A percentile compares a stretch with the other conserved stretches of the same genome.
These are phyloP conservation scores for Schizosaccharomyces lindneri DNA, from an alignment of 805 yeast species.

Conservation along the genomic window DNA sequence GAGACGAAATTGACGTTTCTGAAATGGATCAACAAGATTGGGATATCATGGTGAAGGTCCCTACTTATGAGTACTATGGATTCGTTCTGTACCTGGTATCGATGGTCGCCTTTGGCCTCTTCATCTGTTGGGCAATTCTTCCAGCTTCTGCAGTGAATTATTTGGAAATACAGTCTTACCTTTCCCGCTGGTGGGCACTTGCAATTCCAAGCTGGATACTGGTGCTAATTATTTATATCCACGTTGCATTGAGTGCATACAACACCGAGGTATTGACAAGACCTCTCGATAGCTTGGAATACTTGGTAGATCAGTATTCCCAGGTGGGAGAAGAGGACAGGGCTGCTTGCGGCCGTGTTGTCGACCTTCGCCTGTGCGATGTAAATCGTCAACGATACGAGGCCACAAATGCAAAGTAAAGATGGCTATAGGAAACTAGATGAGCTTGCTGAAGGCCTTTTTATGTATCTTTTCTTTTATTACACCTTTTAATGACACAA, in stretches of 20 bases:
- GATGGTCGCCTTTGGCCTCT: constrained; percentile 27
- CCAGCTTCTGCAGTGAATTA: constrained; percentile 34
- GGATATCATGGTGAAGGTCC: constrained; percentile 7
- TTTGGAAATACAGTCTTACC: constrained; percentile 43
- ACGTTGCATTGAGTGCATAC: constrained; percentile 44
- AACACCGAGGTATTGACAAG: constrained; percentile 53
- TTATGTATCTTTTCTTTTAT: not conserved
- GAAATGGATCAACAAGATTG: not conserved
- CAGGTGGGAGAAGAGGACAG: constrained; percentile 15
- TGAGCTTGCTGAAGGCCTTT: not conserved
- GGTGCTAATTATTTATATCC: constrained; percentile 46
- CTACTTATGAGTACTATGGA: constrained; percentile 46
- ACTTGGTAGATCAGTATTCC: constrained; percentile 45
- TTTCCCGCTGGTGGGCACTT: constrained; percentile 79
- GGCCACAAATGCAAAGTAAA: not conserved
- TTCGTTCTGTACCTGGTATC: constrained; percentile 58
- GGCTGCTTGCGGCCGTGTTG: not conserved
- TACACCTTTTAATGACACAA: too few relatives aligned
- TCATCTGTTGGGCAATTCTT: constrained; percentile 48
- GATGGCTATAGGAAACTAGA: not conserved
- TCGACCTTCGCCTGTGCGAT: not conserved
- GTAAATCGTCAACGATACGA: not conserved
- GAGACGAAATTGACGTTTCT: not conserved
- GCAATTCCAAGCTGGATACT: constrained; percentile 50
- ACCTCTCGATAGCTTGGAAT: constrained; percentile 30